Conservation (phyloP, 2,329 filamentous ascomycete genomes). For the Colletotrichum orbiculare region DNA sequence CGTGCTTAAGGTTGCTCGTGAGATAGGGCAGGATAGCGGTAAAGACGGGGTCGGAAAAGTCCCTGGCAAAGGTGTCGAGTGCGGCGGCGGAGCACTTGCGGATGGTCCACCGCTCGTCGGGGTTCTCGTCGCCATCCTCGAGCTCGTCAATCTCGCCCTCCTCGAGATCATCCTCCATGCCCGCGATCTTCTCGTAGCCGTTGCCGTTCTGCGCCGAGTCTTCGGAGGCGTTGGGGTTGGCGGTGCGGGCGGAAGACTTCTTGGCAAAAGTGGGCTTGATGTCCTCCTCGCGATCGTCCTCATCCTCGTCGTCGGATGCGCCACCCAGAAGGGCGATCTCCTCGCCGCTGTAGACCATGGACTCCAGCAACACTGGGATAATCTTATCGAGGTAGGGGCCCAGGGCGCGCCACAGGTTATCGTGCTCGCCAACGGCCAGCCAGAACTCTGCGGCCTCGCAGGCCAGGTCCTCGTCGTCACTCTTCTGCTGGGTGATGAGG, state of each 20-base stretch:
- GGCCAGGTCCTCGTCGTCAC: slow-evolving; percentile 88
- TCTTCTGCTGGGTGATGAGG: slow-evolving; percentile 88
- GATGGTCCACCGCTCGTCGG: slow-evolving; percentile 93
- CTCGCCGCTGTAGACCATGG: slow-evolving; percentile 96
- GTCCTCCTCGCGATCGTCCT: slow-evolving; percentile 90
- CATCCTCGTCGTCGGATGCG: slow-evolving; percentile 88
- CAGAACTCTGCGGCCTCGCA: slow-evolving; percentile 98
- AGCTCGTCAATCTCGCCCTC: slow-evolving; percentile 83
- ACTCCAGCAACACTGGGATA: slow-evolving; percentile 88
- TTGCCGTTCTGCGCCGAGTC: slow-evolving; percentile 65
- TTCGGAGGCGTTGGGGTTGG: slow-evolving; percentile 66
- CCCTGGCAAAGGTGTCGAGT: slow-evolving; percentile 90
- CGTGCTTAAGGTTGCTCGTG: slow-evolving; percentile 86
- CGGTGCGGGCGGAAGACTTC: slow-evolving; percentile 66
- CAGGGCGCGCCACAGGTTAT: slow-evolving; percentile 79
- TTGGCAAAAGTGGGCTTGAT: slow-evolving; percentile 94
- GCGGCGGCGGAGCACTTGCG: slow-evolving; percentile 97
- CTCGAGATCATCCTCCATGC: slow-evolving; percentile 80
- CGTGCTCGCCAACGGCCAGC: slow-evolving; percentile 91
- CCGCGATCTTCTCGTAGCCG: slow-evolving; percentile 64
- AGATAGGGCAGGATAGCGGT: slow-evolving; percentile 92
- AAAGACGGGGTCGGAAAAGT: slow-evolving; percentile 90
- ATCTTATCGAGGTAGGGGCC: slow-evolving; percentile 85
- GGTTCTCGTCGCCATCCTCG: slow-evolving; percentile 81
- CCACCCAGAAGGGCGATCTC: slow-evolving; percentile 88